Conservation (phyloP, 768 basidiomycete genomes). For the Lepiota venenata region DNA sequence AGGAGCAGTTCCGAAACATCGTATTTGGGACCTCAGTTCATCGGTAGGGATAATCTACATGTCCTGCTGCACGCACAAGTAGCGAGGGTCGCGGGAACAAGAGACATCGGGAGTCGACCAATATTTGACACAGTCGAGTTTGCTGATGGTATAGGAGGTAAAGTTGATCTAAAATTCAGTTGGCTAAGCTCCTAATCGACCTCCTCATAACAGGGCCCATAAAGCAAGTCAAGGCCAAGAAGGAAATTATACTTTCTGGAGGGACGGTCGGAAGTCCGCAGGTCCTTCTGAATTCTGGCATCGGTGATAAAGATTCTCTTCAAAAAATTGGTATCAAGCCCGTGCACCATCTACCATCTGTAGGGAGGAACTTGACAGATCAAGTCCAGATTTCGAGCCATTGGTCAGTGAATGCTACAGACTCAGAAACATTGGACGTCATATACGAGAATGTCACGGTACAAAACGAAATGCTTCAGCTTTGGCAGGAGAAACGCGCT, state of each 20-base stretch:
- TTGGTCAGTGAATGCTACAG: constrained; percentile 19
- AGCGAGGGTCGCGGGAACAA: constrained; percentile 20
- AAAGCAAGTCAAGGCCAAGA: constrained; percentile 17
- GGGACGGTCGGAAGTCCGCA: too few relatives aligned
- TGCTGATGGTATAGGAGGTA: constrained; percentile 12
- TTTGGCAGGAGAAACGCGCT: constrained; percentile 23
- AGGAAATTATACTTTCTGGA: constrained; percentile 22
- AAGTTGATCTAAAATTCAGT: neutral
- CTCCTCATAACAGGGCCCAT: neutral
- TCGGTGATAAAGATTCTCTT: too few relatives aligned
- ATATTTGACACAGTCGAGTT: constrained; percentile 22
- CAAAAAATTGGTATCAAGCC: constrained; percentile 19
- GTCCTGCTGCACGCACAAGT: constrained; percentile 26
- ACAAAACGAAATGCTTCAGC: constrained; percentile 16
- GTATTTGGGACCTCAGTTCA: constrained; percentile 24
- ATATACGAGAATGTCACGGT: constrained; percentile 21
- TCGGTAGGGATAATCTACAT: constrained; percentile 25
- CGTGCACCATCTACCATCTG: constrained; percentile 16
- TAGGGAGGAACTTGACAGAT: constrained; percentile 19
- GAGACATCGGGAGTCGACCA: constrained; percentile 12
- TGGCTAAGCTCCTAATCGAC: neutral
- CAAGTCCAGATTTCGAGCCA: constrained; percentile 20
- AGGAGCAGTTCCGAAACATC: constrained; percentile 27
- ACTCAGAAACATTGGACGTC: constrained; percentile 23
- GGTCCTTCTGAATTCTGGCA: too few relatives aligned